phyloP scores from a whole-genome alignment of 2,329 filamentous ascomycete genomes.

The Penicillium fuscoglaucum region DNA sequence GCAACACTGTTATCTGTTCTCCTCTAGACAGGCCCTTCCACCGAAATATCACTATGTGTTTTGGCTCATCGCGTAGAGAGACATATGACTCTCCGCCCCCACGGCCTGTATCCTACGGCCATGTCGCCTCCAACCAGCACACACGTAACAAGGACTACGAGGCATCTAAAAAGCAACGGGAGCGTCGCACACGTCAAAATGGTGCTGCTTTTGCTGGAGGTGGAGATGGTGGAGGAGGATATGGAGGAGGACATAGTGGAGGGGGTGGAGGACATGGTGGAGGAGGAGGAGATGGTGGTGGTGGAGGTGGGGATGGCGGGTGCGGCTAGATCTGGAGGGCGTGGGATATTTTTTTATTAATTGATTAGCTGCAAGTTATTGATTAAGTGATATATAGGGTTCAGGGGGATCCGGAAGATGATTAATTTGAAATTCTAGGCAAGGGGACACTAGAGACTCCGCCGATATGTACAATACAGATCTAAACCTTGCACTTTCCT shows the following conservation, averaged over 20 bases:
- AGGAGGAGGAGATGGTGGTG: neutral
- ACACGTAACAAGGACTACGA: neutral
- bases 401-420: neutral
- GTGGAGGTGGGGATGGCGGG: constrained; percentile 3
- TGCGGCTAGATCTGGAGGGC: neutral
- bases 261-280: neutral
- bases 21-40: neutral
- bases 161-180: neutral
- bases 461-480: neutral
- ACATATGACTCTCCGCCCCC: constrained; percentile 1
- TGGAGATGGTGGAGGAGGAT: neutral
- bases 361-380: neutral
- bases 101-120: neutral
- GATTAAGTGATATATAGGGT: neutral
- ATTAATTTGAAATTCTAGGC: neutral
- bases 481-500: neutral
- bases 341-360: neutral
- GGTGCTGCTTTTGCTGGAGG: neutral
- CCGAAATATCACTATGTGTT: constrained; percentile 8
- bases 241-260: neutral
- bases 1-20: neutral
- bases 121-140: neutral
- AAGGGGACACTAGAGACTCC: neutral
- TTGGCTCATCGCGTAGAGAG: neutral
- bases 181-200: too few relatives aligned